A percentile compares a stretch with the other conserved stretches of the same genome.
Evolutionary conservation across 768 basidiomycete genomes (phyloP).

Genomic region (Leccinum imitatum): DNA sequence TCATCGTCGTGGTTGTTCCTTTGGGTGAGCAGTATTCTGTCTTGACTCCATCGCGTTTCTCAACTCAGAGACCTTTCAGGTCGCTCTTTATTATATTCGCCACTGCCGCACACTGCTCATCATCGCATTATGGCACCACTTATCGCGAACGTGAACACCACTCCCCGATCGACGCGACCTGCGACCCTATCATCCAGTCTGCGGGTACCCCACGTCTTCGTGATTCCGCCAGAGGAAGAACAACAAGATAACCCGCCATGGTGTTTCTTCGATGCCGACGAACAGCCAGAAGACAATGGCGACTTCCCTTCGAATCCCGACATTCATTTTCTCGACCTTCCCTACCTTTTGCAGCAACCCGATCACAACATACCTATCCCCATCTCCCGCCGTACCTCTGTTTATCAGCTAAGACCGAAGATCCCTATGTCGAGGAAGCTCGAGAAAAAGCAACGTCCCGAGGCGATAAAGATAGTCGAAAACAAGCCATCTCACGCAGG

Average conservation of each 20-base stretch:
- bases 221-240: slow-evolving; percentile 61
- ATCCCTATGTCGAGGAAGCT: slow-evolving; percentile 20
- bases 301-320: slow-evolving; percentile 24
- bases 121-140: slow-evolving; percentile 12
- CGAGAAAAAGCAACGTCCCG: slow-evolving; percentile 33
- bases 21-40: slow-evolving; percentile 14
- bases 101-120: not conserved
- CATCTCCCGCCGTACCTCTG: slow-evolving; percentile 6
- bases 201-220: slow-evolving; percentile 50
- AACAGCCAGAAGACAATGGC: slow-evolving; percentile 22
- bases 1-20: slow-evolving; percentile 6
- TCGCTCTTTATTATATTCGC: slow-evolving; percentile 13
- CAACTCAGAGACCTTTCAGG: slow-evolving; percentile 8
- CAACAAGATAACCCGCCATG: slow-evolving; percentile 45
- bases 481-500: slow-evolving; percentile 15
- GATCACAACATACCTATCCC: slow-evolving; percentile 5
- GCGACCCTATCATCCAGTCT: slow-evolving; percentile 3
- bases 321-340: slow-evolving; percentile 35
- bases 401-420: slow-evolving; percentile 12
- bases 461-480: slow-evolving; percentile 26
- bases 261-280: slow-evolving; percentile 56
- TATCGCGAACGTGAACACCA: slow-evolving; percentile 12
- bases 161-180: slow-evolving; percentile 18
- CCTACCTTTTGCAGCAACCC: slow-evolving; percentile 23
- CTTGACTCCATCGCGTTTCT: not conserved